Base-by-base conservation (phyloP, 139 green algal species). In the Mesotaenium endlicherianum region DNA sequence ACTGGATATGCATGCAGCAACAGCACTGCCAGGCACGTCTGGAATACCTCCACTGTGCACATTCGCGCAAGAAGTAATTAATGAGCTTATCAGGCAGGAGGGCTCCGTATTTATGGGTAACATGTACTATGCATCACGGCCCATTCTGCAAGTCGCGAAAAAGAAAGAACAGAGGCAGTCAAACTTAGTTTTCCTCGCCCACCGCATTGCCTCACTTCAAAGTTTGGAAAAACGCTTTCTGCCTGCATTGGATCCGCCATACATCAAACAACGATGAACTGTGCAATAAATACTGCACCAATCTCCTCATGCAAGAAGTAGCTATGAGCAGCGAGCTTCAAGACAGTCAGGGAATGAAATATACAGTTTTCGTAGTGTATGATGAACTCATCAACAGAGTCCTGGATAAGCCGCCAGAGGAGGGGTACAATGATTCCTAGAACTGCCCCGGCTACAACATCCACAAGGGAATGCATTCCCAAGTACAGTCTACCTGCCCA, bases 401-500 rank as follows among this genome's bases (percentile, higher is more conserved):
- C 36, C n/a, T 83, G 49, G 0, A 77, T 49, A 31, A 11, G 16
- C 26, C n/a, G 30, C 41, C 41, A 75, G 14, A 83, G 76, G 31
- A 77, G 14, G n/a, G 55, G 76, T 1, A 75, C 11, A 11, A 75
- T 14, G n/a, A 49, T 17, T 11, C 53, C 76, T 26, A 83, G 39
- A 0, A n/a, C 36, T 11, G 31, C 34, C 26, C 76, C 76, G 20
- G 30, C 76, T 30, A 11, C 31, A 45, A 83, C 11, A 20, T 83
- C 76, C n/a, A 83, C 59, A 14, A 45, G 30, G 31, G 76, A 75
- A 36, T 83, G 76, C 76, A 83, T 83, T n/a, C 76, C 76, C 49
- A 76, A 30, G 53, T 83, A 83, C 31, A 83, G 76, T 1, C 76
- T 47, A 4, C 76, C 76, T 83, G 76, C 8, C n/a, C n/a, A n/a